Conservation (phyloP, 306 rosid genomes). For the Acacia crassicarpa region DNA sequence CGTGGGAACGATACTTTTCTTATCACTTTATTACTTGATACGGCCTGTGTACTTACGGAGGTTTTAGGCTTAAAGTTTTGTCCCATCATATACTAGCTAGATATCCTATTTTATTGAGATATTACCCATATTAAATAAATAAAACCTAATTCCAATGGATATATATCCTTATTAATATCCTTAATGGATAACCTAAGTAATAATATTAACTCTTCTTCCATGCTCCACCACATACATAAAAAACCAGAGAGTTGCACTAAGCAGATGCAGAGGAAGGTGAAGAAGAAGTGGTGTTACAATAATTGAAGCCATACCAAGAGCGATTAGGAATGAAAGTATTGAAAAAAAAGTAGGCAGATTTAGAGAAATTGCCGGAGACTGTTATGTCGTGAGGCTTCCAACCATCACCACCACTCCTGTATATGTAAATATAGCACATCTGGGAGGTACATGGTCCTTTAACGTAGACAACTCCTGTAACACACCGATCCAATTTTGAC, state of each 20-base stretch:
- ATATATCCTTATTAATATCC: background rate
- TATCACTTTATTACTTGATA: too few species aligned
- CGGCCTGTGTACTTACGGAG: too few species aligned
- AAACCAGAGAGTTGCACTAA: constrained; percentile 1
- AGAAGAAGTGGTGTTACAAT: constrained; percentile 32
- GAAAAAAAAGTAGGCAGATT: constrained; percentile 51
- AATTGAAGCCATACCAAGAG: constrained; percentile 71
- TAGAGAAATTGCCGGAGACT: constrained; percentile 37
- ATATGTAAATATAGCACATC: constrained; percentile 63
- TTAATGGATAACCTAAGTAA: background rate
- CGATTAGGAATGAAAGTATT: constrained; percentile 49
- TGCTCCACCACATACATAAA: too few species aligned
- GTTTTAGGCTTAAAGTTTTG: too few species aligned
- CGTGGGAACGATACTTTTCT: too few species aligned
- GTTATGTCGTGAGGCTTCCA: constrained; percentile 70
- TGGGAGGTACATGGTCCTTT: constrained; percentile 68
- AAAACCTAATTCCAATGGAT: too few species aligned
- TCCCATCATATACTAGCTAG: too few species aligned
- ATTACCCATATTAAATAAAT: too few species aligned
- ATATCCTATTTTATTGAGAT: too few species aligned
- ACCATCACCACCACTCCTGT: constrained; percentile 76
- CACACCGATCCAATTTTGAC: constrained; percentile 63
- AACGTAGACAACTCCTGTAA: constrained; percentile 46
- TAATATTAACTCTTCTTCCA: too few species aligned
- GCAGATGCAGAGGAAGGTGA: constrained; percentile 30